A percentile compares a stretch with the other conserved stretches of the same genome.
Evolutionary conservation across 495 filamentous ascomycete species (phyloP).

Genomic region (Pyrenula massariospora): DNA sequence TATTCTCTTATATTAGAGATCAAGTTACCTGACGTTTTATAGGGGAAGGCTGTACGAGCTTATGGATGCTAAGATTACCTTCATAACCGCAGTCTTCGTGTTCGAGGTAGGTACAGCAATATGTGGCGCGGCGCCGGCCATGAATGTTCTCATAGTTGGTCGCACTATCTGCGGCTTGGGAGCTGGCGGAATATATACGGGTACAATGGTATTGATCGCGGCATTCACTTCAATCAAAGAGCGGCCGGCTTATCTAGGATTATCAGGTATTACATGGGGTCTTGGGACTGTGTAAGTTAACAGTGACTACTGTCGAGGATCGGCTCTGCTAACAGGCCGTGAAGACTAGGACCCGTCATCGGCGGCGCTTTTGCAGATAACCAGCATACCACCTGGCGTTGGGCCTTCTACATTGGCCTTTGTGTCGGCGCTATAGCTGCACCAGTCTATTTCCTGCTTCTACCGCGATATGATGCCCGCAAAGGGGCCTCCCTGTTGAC

Average conservation of each 20-base stretch:
- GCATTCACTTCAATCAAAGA: slow-evolving; percentile 17
- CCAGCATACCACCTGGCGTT: slow-evolving; percentile 39
- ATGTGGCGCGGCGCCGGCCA: slow-evolving; percentile 40
- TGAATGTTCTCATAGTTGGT: slow-evolving; percentile 42
- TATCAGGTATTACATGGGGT: slow-evolving; percentile 33
- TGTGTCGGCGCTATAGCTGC: slow-evolving; percentile 37
- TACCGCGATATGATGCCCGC: slow-evolving; percentile 21
- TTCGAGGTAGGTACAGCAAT: slow-evolving; percentile 42
- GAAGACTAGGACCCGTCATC: slow-evolving; percentile 44
- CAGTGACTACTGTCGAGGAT: background rate
- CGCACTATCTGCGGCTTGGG: slow-evolving; percentile 30
- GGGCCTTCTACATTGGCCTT: slow-evolving; percentile 69
- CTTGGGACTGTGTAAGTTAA: slow-evolving; percentile 23
- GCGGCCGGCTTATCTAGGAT: slow-evolving; percentile 22
- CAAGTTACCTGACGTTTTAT: background rate
- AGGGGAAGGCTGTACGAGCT: slow-evolving; percentile 32
- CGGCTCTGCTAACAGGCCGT: background rate
- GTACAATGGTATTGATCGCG: slow-evolving; percentile 20
- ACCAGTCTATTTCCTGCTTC: slow-evolving; percentile 43
- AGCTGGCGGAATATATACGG: slow-evolving; percentile 24
- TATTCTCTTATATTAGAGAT: background rate
- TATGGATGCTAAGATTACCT: slow-evolving; percentile 44
- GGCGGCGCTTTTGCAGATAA: slow-evolving; percentile 50
- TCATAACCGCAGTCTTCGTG: slow-evolving; percentile 30
- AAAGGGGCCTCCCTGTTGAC: slow-evolving; percentile 23